Evolutionary conservation across 257 asterid genomes (phyloP), one percentile per base, ranked within the genome.

Genomic region (Gentiana dahurica): DNA sequence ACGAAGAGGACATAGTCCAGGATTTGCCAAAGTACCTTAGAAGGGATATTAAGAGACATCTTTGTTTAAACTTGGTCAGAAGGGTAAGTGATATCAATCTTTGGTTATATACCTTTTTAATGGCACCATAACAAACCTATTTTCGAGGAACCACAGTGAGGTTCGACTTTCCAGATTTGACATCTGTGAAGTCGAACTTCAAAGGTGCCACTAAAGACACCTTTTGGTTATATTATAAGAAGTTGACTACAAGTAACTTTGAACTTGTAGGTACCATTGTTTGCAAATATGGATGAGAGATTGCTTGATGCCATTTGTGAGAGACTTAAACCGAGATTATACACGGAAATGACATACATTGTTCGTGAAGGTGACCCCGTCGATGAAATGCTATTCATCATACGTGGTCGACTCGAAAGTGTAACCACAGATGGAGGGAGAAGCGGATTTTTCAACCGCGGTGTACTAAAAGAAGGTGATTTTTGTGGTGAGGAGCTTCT

Each of bases 401-500:
- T 92, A 75, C 95, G 99, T 4, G 99, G 99, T 49, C 83, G 87
- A 9, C 76, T 92, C 6, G 97, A 92, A 68, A 88, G 97, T 33
- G 90, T 88, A 56, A 92, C 99, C 1, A 92, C 99, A 9, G 99
- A 92, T 55, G 97, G 99, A 37, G 99, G 99, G 49, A 70, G 99
- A 66, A 85, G 95, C 15, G 99, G 97, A 38, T 92, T 92, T 77
- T 88, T 83, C 77, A 92, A 92, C 62, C 77, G 93, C 3, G 99
- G 97, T 33, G 49, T 78, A 54, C 76, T 92, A 7, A 83, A 80
- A 60, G 95, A 83, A 70, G 86, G 86, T 1, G 99, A 85, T 49
- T 92, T 92, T 69, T 92, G 99, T 34, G 97, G 99, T 0, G 99
- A 92, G 78, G 98, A 92, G 77, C 93, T 92, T 49, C 89, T 92